Evolutionary conservation across 2,329 filamentous ascomycete species (phyloP).

Genomic region (Colletotrichum lentis): DNA sequence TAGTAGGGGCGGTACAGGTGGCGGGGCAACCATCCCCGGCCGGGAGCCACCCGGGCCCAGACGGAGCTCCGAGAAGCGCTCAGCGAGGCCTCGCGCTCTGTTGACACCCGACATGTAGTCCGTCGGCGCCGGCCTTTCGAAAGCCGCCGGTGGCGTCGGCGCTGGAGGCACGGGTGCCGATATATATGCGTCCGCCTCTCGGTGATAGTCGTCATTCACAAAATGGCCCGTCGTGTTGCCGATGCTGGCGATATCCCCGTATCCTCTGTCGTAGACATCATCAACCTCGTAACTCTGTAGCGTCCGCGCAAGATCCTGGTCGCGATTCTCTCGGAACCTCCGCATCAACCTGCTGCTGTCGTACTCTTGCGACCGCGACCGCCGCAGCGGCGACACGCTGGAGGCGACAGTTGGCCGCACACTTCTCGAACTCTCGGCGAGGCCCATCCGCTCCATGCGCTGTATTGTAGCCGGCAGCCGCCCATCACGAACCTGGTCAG

Average conservation of each 20-base stretch:
- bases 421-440: constrained; percentile 25
- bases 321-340: constrained; percentile 57
- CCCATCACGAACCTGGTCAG: constrained; percentile 64
- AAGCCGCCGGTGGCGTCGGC: constrained; percentile 44
- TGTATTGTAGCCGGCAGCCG: constrained; percentile 53
- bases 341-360: constrained; percentile 57
- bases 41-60: constrained; percentile 42
- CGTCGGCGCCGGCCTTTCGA: constrained; percentile 48
- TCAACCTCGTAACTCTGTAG: constrained; percentile 49
- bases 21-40: constrained; percentile 35
- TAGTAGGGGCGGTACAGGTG: constrained; percentile 41
- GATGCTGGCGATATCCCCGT: constrained; percentile 52
- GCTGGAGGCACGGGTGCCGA: constrained; percentile 44
- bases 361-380: constrained; percentile 47
- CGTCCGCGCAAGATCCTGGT: constrained; percentile 52
- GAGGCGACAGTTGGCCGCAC: constrained; percentile 36
- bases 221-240: constrained; percentile 65
- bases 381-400: constrained; percentile 14
- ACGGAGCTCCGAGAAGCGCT: constrained; percentile 58
- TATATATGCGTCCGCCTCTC: constrained; percentile 47
- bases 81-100: constrained; percentile 57
- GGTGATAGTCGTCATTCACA: constrained; percentile 67
- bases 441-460: constrained; percentile 26
- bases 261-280: constrained; percentile 47
- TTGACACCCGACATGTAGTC: constrained; percentile 57